Percentiles rank a stretch among this genome's conserved stretches.
Evolutionary conservation across 116 monocot genomes (phyloP).

Genomic region (Zostera marina): DNA sequence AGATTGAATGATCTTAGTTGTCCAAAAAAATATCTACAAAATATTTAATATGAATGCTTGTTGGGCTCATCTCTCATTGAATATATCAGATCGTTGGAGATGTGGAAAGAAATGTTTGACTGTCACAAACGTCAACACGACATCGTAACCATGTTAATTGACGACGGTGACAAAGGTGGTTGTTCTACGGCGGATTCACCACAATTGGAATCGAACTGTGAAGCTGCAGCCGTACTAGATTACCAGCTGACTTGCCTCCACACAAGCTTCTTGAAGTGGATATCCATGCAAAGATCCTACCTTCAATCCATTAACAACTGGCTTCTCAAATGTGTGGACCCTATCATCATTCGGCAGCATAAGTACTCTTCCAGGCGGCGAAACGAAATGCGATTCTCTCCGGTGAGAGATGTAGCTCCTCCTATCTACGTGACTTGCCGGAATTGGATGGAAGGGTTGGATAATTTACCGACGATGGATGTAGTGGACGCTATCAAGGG

Average conservation of each 20-base stretch:
- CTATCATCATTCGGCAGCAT: conserved; percentile 15
- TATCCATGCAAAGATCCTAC: conserved; percentile 52
- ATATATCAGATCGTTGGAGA: conserved; percentile 45
- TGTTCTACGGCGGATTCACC: no score
- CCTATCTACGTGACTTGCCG: conserved; percentile 55
- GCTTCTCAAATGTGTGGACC: conserved; percentile 44
- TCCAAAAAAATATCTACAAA: no score
- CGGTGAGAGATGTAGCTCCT: conserved; percentile 25
- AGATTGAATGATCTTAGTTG: no score
- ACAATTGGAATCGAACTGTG: conserved; percentile 33
- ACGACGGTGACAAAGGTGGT: no score
- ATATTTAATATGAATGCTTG: no score
- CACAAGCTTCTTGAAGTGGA: conserved; percentile 73
- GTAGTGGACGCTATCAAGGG: conserved; percentile 40
- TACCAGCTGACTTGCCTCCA: conserved; percentile 37
- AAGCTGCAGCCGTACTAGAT: conserved; percentile 29
- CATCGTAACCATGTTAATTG: conserved; percentile 32
- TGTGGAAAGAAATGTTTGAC: conserved; percentile 87
- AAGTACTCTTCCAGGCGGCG: conserved; percentile 18
- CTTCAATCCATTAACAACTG: conserved; percentile 50
- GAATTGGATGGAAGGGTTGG: conserved; percentile 35
- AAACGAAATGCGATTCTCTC: conserved; percentile 9
- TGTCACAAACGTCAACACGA: conserved; percentile 77
- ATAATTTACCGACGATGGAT: conserved; percentile 24
- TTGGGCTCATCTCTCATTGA: no score